Evolutionary conservation across 768 basidiomycete genomes (phyloP), one percentile per base, ranked within the genome.

Genomic region (Lentinula lateritia): DNA sequence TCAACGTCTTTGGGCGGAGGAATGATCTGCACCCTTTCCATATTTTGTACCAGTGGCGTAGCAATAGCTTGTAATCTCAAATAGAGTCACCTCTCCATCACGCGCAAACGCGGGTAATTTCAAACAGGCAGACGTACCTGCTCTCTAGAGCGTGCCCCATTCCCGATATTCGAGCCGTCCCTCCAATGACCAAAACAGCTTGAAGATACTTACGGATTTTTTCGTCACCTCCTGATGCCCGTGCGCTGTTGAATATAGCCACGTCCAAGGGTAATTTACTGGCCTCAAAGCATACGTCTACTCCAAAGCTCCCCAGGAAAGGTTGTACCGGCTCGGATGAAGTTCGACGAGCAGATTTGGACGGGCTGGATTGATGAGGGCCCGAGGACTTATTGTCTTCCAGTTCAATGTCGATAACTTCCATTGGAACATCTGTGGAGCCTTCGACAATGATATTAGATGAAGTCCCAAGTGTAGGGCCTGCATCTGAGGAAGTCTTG

Each of bases 1-100:
- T 98, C 95, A 48, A 98, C 84, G 63, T 94, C 93, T 71, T 95
- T 90, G 1, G 95, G 95, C 2, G 94, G 90, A n/a, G 94, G 92
- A 50, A 98, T 90, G 62, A 97, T 92, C 65, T 89, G 86, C 6
- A 96, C 90, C 67, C 90, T 91, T 69, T 91, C 89, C 86, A 95
- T 92, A 69, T 87, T 88, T 15, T 83, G 82, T 15, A 92, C 88
- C 45, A 95, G 73, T 5, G 92, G 90, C 8, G 89, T 91, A 9
- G 90, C 90, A 59, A 93, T 93, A 0, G 90, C 92, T 69, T 92
- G 90, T 48, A 93, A 68, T 67, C 90, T 90, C 58, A 20, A 54
- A 50, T 41, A 54, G 48, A 48, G 46, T 46, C 18, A 35, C 41
- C 50, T 50, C 10, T n/a, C 50, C 13, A 45, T 23, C 58, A 9